Evolutionary conservation across 192 early-diverging fungal genomes (phyloP).

Genomic region (Entomortierella lignicola): DNA sequence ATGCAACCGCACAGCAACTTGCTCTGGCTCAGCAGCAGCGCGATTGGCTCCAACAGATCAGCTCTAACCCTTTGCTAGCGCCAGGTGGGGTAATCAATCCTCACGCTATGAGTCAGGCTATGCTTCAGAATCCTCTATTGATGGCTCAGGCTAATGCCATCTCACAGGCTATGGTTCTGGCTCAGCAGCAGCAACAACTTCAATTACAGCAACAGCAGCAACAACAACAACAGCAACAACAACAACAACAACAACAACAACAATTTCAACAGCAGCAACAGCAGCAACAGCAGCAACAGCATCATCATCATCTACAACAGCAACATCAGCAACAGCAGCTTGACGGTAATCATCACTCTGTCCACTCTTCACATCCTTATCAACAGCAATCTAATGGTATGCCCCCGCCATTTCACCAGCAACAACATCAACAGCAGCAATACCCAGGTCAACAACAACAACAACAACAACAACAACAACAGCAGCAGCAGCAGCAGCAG

Average conservation of each 20-base stretch:
- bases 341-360: too few relatives aligned
- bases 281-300: constrained; percentile 15
- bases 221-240: constrained; percentile 17
- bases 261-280: constrained; percentile 14
- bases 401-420: constrained; percentile 9
- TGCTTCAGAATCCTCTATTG: constrained; percentile 43
- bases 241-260: neutral
- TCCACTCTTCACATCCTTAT: neutral
- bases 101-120: constrained; percentile 47
- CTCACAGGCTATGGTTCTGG: constrained; percentile 40
- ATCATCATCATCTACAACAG: constrained; percentile 17
- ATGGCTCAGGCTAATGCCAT: constrained; percentile 53
- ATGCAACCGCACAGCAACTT: neutral
- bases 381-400: neutral
- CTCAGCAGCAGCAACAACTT: constrained; percentile 24
- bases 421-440: constrained; percentile 13
- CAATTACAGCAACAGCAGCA: constrained; percentile 21
- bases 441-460: constrained; percentile 16
- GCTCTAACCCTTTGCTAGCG: constrained; percentile 29
- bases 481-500: constrained; percentile 15
- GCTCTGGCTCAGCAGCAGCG: constrained; percentile 27
- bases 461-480: constrained; percentile 1
- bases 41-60: constrained; percentile 32
- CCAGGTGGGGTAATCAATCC: constrained; percentile 34
- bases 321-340: constrained; percentile 14